Conservation (phyloP, 2,329 filamentous ascomycete genomes). For the Nigrospora osmanthi region DNA sequence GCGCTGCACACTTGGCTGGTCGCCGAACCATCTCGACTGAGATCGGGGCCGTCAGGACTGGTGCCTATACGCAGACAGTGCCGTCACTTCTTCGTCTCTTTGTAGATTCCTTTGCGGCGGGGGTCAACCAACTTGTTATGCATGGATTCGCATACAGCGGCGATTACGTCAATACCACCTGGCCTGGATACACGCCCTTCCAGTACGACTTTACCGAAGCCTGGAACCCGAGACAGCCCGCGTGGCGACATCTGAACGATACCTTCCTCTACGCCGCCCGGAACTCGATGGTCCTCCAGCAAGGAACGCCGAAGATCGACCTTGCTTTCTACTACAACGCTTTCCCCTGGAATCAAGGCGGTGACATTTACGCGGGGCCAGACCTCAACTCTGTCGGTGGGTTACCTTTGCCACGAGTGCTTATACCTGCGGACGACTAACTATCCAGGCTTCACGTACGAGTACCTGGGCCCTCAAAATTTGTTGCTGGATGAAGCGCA, state of each 20-base stretch:
- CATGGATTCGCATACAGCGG: constrained; percentile 13
- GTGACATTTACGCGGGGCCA: no score
- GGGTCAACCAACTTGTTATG: constrained; percentile 12
- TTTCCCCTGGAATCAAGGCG: constrained; percentile 3
- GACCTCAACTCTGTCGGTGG: no score
- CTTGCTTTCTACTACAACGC: constrained; percentile 11
- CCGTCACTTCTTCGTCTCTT: constrained; percentile 7
- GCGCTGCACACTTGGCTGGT: constrained; percentile 12
- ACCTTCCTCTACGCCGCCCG: constrained; percentile 9
- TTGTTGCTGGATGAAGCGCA: constrained; percentile 2
- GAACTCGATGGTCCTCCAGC: constrained; percentile 9
- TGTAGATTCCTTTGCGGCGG: constrained; percentile 10
- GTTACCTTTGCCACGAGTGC: no score
- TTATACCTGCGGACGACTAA: no score
- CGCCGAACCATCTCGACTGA: constrained; percentile 14
- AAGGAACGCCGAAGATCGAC: constrained; percentile 11
- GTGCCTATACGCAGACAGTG: constrained; percentile 10
- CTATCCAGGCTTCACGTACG: constrained; percentile 9
- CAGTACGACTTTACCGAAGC: constrained; percentile 12
- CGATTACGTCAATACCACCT: constrained; percentile 10
- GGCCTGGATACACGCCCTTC: constrained; percentile 14
- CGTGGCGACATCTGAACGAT: constrained; percentile 11
- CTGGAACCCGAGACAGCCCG: constrained; percentile 11
- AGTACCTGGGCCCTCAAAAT: constrained; percentile 12
- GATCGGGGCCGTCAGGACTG: constrained; percentile 8